These are phyloP conservation scores for Apiosordaria backusii DNA, from an alignment of 495 filamentous ascomycete genomes.

Conservation along the genomic window DNA sequence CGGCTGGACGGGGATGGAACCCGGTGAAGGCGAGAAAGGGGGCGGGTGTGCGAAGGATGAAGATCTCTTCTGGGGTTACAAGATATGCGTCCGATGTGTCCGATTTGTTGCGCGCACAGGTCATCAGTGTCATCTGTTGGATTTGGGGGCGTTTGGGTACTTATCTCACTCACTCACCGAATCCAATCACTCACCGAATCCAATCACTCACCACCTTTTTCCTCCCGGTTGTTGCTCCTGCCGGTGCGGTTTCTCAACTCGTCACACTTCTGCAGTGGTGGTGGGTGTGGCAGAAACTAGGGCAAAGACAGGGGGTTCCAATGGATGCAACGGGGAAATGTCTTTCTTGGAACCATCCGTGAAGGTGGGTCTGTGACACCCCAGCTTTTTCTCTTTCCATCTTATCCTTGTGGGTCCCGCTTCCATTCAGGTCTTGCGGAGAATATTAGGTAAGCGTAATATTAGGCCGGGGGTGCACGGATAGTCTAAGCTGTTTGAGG, in stretches of 20 bases:
- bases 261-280: not conserved
- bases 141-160: too few species aligned
- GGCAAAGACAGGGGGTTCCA: not conserved
- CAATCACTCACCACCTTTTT: not conserved
- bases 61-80: not conserved
- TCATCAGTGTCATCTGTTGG: too few species aligned
- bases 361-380: slow-evolving; percentile 1
- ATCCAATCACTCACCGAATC: not conserved
- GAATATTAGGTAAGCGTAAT: not conserved
- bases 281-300: not conserved
- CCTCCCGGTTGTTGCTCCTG: too few species aligned
- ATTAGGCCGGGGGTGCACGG: not conserved
- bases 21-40: not conserved
- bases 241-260: not conserved
- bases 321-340: slow-evolving; percentile 6
- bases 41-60: not conserved
- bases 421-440: not conserved
- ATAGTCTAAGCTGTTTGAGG: not conserved
- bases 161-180: not conserved
- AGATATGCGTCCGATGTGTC: not conserved
- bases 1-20: not conserved
- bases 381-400: not conserved
- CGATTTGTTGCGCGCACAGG: too few species aligned
- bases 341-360: slow-evolving; percentile 2
- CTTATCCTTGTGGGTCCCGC: not conserved